These are phyloP conservation scores for Neonectria faginata DNA, from an alignment of 2,329 filamentous ascomycete species.

Conservation along the genomic window DNA sequence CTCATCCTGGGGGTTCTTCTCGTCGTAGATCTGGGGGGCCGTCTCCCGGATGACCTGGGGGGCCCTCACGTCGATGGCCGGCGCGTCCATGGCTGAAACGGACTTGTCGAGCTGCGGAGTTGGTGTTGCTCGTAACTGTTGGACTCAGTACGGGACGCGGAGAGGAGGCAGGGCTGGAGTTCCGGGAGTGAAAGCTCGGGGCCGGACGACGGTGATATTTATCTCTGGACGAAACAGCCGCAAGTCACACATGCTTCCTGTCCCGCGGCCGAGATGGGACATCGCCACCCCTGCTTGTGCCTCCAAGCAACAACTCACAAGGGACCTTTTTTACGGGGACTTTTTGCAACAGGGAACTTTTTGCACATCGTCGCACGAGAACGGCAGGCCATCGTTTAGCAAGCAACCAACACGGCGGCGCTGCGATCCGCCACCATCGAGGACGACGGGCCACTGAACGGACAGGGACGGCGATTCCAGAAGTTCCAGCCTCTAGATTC, in stretches of 20 bases:
- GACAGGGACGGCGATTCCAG: background rate
- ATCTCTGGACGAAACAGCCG: background rate
- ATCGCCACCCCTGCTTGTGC: background rate
- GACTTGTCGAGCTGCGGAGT: background rate
- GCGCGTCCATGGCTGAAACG: background rate
- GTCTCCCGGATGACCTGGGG: constrained; percentile 1
- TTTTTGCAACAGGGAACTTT: constrained; percentile 14
- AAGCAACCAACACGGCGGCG: background rate
- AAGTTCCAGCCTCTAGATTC: constrained; percentile 19
- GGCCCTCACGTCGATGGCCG: constrained; percentile 3
- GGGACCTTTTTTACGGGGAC: constrained; percentile 18
- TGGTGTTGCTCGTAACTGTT: background rate
- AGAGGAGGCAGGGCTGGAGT: background rate
- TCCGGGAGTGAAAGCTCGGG: constrained; percentile 4
- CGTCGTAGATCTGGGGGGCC: constrained; percentile 16
- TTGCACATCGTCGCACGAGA: constrained; percentile 18
- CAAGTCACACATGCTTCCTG: background rate
- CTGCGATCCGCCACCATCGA: background rate
- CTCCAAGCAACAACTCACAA: background rate
- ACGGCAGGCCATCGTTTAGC: background rate
- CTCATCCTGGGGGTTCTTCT: constrained; percentile 44
- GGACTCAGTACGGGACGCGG: background rate
- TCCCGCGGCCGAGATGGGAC: constrained; percentile 3
- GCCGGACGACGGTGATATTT: constrained; percentile 17
- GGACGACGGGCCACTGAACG: background rate